These are phyloP conservation scores for Mrakiaceae sp. DNA, from an alignment of 1,284 basidiomycete species.

Conservation along the genomic window DNA sequence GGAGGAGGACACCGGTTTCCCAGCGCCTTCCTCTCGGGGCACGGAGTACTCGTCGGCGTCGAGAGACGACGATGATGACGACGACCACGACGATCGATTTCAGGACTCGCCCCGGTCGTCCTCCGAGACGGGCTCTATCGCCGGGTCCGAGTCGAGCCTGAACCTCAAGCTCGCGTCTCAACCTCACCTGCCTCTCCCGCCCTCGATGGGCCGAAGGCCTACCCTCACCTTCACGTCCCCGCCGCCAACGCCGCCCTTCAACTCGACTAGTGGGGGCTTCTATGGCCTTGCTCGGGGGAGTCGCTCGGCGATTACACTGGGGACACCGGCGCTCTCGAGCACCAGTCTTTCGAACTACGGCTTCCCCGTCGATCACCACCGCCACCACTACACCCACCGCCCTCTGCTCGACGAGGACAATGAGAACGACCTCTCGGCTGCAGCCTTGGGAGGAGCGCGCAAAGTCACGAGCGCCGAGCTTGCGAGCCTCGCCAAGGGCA, in stretches of 20 bases:
- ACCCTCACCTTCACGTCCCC: constrained; percentile 12
- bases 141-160: constrained; percentile 10
- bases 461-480: constrained; percentile 26
- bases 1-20: neutral
- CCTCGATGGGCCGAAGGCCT: neutral
- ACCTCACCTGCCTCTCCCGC: constrained; percentile 12
- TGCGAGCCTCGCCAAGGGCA: constrained; percentile 28
- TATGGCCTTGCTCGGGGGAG: neutral
- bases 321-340: constrained; percentile 33
- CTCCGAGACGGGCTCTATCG: neutral
- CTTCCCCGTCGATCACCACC: neutral
- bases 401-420: too few species aligned
- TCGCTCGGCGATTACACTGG: constrained; percentile 20
- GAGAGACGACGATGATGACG: constrained; percentile 2
- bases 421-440: constrained; percentile 8
- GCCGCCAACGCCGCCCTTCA: neutral
- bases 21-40: neutral
- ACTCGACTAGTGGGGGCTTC: too few species aligned
- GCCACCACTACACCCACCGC: neutral
- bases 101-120: neutral
- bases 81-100: constrained; percentile 2
- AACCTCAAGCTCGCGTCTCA: constrained; percentile 13
- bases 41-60: too few species aligned
- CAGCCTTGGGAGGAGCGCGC: constrained; percentile 14
- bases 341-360: constrained; percentile 25